Base-by-base conservation (phyloP, 192 early-diverging fungal species). In the Dissophora ornata region DNA sequence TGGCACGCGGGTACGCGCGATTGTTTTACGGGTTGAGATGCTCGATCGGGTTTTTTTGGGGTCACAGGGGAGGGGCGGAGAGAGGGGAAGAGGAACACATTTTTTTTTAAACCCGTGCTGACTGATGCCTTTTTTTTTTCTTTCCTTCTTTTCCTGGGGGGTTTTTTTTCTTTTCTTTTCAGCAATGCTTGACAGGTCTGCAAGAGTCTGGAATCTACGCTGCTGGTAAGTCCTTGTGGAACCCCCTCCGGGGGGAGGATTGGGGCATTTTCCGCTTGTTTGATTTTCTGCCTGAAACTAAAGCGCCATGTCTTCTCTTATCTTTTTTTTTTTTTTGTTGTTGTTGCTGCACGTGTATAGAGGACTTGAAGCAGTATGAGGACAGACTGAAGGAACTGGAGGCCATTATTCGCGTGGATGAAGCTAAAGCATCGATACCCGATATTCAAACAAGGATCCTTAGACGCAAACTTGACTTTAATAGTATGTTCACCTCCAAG, bases 361-460 rank as follows among this genome's bases (percentile, higher is more conserved):
- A 82, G 49, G 87, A 89, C 30, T 65, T 93, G 45, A 70, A 82
- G 50, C 90, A 88, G 38, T 89, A 88, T 67, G 44, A 85, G 59
- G 79, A 82, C 33, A 83, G 91, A 38, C 50, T 93, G 26, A 28
- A 51, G 49, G 86, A 90, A 54, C 82, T 93, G 33, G 85, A 83
- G 26, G 78, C 79, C 18, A 84, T 93, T 36, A 84, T 91, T 19
- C 74, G 83, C 32, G 56, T 69, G 36, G 83, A 87, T 44, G 66
- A 82, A 11, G 65, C 63, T 11, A 75, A 75, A 4, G 25, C 82
- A 19, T 55, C 65, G 2, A 52, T 84, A 52, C 71, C 81, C 22
- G 74, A 82, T 30, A 79, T 71, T 41, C 71, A 83, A 29, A 78
- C 82, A 3, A 80, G 68, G 40, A 53, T 86, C 33, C 51, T 86